Conservation (phyloP, 2,329 filamentous ascomycete genomes). For the Emmonsiellopsis sp. region DNA sequence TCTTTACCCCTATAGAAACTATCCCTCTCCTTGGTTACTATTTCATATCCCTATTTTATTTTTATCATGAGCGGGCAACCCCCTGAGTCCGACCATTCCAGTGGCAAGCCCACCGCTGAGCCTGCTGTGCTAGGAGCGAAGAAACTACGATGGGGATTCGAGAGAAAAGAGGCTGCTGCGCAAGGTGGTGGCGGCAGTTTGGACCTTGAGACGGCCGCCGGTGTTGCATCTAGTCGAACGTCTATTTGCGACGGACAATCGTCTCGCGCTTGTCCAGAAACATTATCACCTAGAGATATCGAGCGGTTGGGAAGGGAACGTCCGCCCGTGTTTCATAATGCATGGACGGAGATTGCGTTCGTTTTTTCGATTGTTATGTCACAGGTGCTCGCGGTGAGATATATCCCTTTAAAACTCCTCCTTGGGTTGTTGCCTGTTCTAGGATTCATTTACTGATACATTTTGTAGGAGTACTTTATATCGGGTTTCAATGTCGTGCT, state of each 20-base stretch:
- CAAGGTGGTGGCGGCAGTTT: background rate
- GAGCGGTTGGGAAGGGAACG: constrained; percentile 55
- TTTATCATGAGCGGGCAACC: too few species aligned
- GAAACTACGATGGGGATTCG: background rate
- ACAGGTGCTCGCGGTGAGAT: constrained; percentile 48
- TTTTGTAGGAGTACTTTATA: constrained; percentile 59
- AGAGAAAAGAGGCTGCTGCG: background rate
- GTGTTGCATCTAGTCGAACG: background rate
- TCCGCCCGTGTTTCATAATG: constrained; percentile 45
- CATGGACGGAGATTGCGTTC: constrained; percentile 52
- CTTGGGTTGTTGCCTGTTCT: background rate
- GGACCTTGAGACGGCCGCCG: background rate
- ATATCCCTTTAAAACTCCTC: constrained; percentile 12
- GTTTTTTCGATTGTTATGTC: constrained; percentile 53
- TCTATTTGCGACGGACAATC: background rate
- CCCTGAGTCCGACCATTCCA: too few species aligned
- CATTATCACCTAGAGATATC: constrained; percentile 22
- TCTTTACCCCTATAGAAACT: too few species aligned
- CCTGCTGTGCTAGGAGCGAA: background rate
- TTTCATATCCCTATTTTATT: too few species aligned
- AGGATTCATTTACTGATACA: constrained; percentile 1
- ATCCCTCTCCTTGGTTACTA: too few species aligned
- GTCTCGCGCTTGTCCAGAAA: background rate
- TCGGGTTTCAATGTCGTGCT: constrained; percentile 64
- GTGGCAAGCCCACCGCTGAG: too few species aligned